Percentiles rank a stretch among this genome's conserved stretches.
These are phyloP conservation scores for Salix caprea DNA, from an alignment of 345 rosid species.

Conservation along the genomic window DNA sequence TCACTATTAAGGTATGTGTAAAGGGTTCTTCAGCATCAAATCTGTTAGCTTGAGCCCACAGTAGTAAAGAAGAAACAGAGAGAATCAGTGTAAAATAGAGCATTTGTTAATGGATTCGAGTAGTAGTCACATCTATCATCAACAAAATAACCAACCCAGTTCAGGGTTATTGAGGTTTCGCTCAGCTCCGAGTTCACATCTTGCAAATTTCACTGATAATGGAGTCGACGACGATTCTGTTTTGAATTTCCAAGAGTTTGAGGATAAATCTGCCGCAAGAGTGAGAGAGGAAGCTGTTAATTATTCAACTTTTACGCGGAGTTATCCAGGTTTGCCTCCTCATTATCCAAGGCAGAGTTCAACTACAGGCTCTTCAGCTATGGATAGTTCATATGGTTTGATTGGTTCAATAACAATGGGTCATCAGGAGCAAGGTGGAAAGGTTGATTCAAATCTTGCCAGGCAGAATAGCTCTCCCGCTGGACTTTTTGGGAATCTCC, in stretches of 20 bases:
- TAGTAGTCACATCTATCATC: slow-evolving; percentile 27
- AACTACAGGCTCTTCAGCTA: slow-evolving; percentile 36
- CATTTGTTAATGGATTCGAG: slow-evolving; percentile 56
- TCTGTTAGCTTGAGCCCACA: slow-evolving; percentile 10
- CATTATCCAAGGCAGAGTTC: slow-evolving; percentile 67
- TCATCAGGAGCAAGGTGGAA: slow-evolving; percentile 36
- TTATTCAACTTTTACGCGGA: slow-evolving; percentile 37
- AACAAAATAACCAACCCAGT: slow-evolving; percentile 44
- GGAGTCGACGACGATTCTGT: slow-evolving; percentile 26
- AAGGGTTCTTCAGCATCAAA: slow-evolving; percentile 26
- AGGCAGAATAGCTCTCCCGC: slow-evolving; percentile 86
- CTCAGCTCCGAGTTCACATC: slow-evolving; percentile 69
- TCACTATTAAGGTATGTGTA: slow-evolving; percentile 10
- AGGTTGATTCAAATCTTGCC: slow-evolving; percentile 41
- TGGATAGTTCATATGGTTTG: slow-evolving; percentile 51
- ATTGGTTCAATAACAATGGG: slow-evolving; percentile 29
- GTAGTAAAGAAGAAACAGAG: not conserved
- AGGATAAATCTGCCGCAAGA: slow-evolving; percentile 20
- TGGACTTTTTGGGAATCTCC: slow-evolving; percentile 56
- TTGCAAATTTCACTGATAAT: slow-evolving; percentile 32
- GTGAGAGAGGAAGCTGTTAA: slow-evolving; percentile 27
- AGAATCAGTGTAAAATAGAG: slow-evolving; percentile 8
- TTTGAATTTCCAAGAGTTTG: slow-evolving; percentile 29
- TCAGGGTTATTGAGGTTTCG: slow-evolving; percentile 77
- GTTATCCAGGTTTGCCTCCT: slow-evolving; percentile 64